Evolutionary conservation across 495 filamentous ascomycete species (phyloP).

Genomic region (Aspergillus carlsbadensis): DNA sequence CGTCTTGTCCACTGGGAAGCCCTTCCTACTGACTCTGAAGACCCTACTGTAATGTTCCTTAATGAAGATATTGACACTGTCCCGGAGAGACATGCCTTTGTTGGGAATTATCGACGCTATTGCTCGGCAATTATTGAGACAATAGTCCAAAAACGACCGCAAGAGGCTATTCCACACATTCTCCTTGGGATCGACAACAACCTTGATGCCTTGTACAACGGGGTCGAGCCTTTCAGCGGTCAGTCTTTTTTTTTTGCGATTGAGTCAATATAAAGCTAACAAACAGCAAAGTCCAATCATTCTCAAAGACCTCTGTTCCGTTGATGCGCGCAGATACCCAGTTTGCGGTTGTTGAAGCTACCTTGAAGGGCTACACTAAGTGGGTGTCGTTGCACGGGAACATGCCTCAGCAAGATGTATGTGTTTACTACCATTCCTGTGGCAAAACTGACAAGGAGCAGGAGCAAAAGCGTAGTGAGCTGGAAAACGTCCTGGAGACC

Average conservation of each 20-base stretch:
- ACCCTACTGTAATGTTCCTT: constrained; percentile 77
- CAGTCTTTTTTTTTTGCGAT: constrained; percentile 24
- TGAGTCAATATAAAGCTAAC: constrained; percentile 26
- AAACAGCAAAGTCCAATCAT: constrained; percentile 56
- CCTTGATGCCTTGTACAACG: constrained; percentile 71
- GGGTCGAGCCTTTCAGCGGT: constrained; percentile 67
- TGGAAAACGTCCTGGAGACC: constrained; percentile 69
- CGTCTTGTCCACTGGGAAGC: constrained; percentile 80
- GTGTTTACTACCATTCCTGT: constrained; percentile 5
- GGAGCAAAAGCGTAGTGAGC: constrained; percentile 57
- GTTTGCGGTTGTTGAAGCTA: constrained; percentile 86
- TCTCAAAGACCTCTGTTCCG: constrained; percentile 75
- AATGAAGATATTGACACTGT: constrained; percentile 92
- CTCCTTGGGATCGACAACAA: constrained; percentile 71
- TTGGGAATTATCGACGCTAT: constrained; percentile 95
- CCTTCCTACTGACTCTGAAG: constrained; percentile 74
- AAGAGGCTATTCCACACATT: constrained; percentile 85
- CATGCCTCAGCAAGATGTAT: constrained; percentile 56
- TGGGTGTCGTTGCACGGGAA: constrained; percentile 62
- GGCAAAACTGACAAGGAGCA: constrained; percentile 28
- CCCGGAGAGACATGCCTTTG: constrained; percentile 91
- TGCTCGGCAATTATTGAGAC: constrained; percentile 80
- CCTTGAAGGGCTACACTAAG: constrained; percentile 82
- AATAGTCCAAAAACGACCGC: constrained; percentile 73
- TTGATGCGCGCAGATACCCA: constrained; percentile 84